Percentiles rank a stretch among this genome's conserved stretches.
phyloP scores from a whole-genome alignment of 1,284 basidiomycete genomes.

The Tausonia pullulans region DNA sequence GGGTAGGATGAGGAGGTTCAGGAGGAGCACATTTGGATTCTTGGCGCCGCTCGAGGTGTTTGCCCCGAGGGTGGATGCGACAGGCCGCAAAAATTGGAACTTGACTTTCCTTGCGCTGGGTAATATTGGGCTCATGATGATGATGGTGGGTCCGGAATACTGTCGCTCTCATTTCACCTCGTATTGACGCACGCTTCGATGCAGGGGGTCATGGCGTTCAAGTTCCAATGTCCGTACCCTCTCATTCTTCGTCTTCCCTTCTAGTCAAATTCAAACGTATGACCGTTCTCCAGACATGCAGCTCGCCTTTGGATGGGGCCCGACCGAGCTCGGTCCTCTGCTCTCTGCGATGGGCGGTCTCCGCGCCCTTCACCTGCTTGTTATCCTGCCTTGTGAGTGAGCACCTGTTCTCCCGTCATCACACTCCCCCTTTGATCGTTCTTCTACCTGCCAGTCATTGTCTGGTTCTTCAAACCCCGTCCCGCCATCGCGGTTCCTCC shows the following conservation, averaged over 20 bases:
- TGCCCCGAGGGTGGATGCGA: conserved; percentile 40
- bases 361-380: conserved; percentile 50
- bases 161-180: not conserved
- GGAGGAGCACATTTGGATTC: conserved; percentile 42
- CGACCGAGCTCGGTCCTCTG: conserved; percentile 65
- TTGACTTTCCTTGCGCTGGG: conserved; percentile 48
- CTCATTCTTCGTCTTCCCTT: too few relatives aligned
- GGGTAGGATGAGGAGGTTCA: conserved; percentile 23
- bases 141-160: conserved; percentile 42
- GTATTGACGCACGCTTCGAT: not conserved
- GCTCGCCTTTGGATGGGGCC: conserved; percentile 57
- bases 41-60: conserved; percentile 57
- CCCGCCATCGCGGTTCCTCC: conserved; percentile 1
- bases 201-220: conserved; percentile 52
- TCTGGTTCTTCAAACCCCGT: conserved; percentile 30
- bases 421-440: not conserved
- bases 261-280: too few relatives aligned
- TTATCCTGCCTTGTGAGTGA: conserved; percentile 48
- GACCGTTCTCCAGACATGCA: conserved; percentile 36
- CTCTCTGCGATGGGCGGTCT: conserved; percentile 50
- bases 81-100: conserved; percentile 51
- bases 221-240: conserved; percentile 45
- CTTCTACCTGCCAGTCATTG: conserved; percentile 22
- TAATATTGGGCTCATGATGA: conserved; percentile 45
- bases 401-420: not conserved